A percentile compares a stretch with the other conserved stretches of the same genome.
Evolutionary conservation across 2,329 filamentous ascomycete species (phyloP).

Genomic region (Fusarium beomiforme): DNA sequence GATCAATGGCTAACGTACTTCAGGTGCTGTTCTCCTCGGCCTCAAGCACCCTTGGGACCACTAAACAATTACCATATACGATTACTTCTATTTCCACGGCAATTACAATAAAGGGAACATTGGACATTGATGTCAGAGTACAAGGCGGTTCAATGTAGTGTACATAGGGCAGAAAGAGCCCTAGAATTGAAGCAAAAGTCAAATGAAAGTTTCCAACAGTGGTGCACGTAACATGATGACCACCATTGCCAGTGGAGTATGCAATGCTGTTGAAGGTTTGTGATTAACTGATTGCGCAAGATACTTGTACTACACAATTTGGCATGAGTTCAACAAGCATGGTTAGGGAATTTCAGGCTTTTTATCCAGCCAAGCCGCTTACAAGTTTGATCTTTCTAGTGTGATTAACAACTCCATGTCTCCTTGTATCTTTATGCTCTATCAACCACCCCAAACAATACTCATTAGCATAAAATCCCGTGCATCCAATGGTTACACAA

Average conservation of each 20-base stretch:
- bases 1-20: conserved; percentile 18
- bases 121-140: background rate
- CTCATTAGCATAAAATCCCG: background rate
- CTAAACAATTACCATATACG: conserved; percentile 56
- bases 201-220: background rate
- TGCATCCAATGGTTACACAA: background rate
- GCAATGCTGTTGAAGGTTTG: background rate
- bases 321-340: background rate
- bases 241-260: background rate
- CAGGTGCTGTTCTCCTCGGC: conserved; percentile 81
- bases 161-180: conserved; percentile 37
- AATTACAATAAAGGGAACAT: conserved; percentile 15
- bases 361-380: background rate
- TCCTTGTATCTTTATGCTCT: background rate
- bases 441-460: background rate
- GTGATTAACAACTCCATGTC: background rate
- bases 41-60: conserved; percentile 98
- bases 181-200: conserved; percentile 22
- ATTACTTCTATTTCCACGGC: conserved; percentile 22
- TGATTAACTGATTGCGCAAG: too few relatives aligned
- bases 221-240: background rate
- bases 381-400: background rate
- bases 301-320: background rate
- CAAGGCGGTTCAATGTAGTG: conserved; percentile 15
- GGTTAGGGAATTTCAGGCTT: background rate